Base-by-base conservation (phyloP, 1,139 yeast species). In the Lodderomyces jiufengensis region DNA sequence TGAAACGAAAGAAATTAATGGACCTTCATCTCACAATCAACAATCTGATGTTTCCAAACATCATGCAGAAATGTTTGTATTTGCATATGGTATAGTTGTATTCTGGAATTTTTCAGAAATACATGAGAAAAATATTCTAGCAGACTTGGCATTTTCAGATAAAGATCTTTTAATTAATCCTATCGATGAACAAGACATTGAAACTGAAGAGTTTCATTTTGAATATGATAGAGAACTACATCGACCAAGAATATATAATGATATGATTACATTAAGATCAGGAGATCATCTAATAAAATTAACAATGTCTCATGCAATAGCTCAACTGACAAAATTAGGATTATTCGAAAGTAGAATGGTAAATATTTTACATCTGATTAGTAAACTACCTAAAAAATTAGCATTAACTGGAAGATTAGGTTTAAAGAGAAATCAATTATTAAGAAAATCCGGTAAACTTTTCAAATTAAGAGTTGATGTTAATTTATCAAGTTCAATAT, bases 81-180 rank as follows among this genome's bases (percentile, higher is more conserved):
- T 92, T 55, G 80, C 80, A 38, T 92, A 92, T 54, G 98, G 98
- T 11, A 95, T 92, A 15, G 87, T 92, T 13, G 97, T 92, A 11
- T 90, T 92, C 53, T 92, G 98, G 98, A 92, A 92, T 55, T 88
- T 92, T 49, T 81, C 94, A 2, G 97, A 88, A 54, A 70, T 78
- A 9, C 97, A 92, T 52, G 98, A 92, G 53, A 88, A 90, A 63
- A 92, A 90, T 50, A 79, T 92, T 11, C 70, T 92, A 40, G 97
- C 97, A 0, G 98, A 92, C 55, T 69, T 92, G 46, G 84, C 92
- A 12, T 87, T 90, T 65, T 90, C 92, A 2, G 70, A 61, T 34
- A 59, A 55, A 33, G 66, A 77, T 1, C 62, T 90, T 25, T 74
- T 85, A 24, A 67, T 84, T 4, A 75, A 87, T 36, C 95, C 96